Evolutionary conservation across 2,329 filamentous ascomycete species (phyloP).

Genomic region (Colletotrichum magnum): DNA sequence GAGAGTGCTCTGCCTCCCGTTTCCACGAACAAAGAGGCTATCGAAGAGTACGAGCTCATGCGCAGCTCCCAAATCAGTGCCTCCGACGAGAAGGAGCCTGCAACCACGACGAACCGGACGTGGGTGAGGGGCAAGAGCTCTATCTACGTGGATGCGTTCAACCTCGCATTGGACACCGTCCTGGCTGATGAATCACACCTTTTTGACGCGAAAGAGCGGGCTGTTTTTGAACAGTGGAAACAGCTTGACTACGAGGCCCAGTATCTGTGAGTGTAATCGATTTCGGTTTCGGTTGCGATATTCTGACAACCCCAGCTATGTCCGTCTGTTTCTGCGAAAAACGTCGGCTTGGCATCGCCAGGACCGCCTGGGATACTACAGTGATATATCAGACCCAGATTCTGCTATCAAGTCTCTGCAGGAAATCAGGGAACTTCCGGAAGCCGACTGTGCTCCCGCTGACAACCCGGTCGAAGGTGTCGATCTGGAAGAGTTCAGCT

Average conservation of each 20-base stretch:
- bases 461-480: slow-evolving; percentile 47
- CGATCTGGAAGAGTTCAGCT: slow-evolving; percentile 57
- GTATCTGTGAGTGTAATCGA: slow-evolving; percentile 78
- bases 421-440: slow-evolving; percentile 67
- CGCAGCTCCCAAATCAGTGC: slow-evolving; percentile 66
- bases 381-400: slow-evolving; percentile 83
- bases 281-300: not conserved
- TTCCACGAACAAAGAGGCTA: slow-evolving; percentile 77
- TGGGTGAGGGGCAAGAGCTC: slow-evolving; percentile 87
- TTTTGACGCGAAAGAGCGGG: slow-evolving; percentile 84
- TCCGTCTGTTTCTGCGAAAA: slow-evolving; percentile 93
- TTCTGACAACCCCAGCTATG: slow-evolving; percentile 73
- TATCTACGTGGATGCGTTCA: slow-evolving; percentile 98
- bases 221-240: slow-evolving; percentile 84
- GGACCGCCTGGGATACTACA: slow-evolving; percentile 82
- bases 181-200: slow-evolving; percentile 89
- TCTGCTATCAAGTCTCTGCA: slow-evolving; percentile 77
- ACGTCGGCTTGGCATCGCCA: slow-evolving; percentile 92
- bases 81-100: slow-evolving; percentile 52
- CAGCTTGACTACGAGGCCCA: slow-evolving; percentile 85
- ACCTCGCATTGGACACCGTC: slow-evolving; percentile 90
- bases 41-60: slow-evolving; percentile 83
- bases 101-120: slow-evolving; percentile 36
- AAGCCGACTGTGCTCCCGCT: slow-evolving; percentile 36
- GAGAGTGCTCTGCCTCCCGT: slow-evolving; percentile 80